Base-by-base conservation (phyloP, 1,284 basidiomycete genomes). In the Apiotrichum mycotoxinovorans region DNA sequence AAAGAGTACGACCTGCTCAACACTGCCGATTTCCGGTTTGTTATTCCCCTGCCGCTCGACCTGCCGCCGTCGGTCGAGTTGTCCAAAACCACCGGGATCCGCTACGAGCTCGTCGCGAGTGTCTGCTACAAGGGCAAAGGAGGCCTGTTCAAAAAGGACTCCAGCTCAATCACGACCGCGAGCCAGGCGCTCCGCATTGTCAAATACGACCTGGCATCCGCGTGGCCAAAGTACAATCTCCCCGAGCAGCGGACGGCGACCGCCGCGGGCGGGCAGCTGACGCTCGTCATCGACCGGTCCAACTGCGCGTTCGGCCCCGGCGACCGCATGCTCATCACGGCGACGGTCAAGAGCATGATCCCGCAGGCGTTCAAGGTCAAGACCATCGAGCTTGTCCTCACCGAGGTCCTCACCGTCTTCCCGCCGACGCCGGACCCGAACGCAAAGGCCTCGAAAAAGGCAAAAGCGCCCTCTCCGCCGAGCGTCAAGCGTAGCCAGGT, bases 171-270 rank as follows among this genome's bases (percentile, higher is more conserved):
- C 78, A 75, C 83, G 43, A 83, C 84, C 18, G 81, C 84, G 15
- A 80, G 82, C 30, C 83, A 87, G 41, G 77, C 81, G 7, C 85
- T 94, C 51, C 83, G 85, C 59, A 88, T 94, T 66, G 87, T 89
- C 79, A 93, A 93, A 74, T 89, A 93, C 69, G 91, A 93, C 61
- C 77, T 92, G 10, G 89, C 92, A 65, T 88, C 89, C 2, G 86
- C 88, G 2, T 94, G 91, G 91, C 90, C 90, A 0, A 81, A 91
- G 43, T 93, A 92, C 72, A 84, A 85, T 52, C 85, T 88, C 66
- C 83, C 83, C 8, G 89, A 93, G 68, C 82, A 81, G 35, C 85
- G 87, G n/a, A 80, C 83, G n/a, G 76, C 83, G 11, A 46, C 56
- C 14, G 71, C 79, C 1, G 80, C 84, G 57, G 85, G 88, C 9